Evolutionary conservation across 352 stramenopile species (phyloP), one percentile per base, ranked within the genome.

Genomic region (Thalassiosira exigua): DNA sequence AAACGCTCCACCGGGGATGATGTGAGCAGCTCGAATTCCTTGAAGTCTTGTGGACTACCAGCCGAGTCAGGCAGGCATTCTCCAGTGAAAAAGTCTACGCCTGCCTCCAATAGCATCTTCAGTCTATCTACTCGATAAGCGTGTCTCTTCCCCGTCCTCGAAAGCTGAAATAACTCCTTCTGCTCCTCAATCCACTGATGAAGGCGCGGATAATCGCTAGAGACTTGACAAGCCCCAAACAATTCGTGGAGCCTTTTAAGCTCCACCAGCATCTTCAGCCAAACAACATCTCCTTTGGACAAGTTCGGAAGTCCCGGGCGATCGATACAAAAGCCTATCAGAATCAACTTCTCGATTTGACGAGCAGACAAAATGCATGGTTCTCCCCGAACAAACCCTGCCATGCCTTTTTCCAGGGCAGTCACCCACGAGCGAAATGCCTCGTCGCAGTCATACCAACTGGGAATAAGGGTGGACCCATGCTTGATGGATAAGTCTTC

Each of bases 281-380:
- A 83, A 32, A 79, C 67, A 2, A 83, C 68, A 62, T 83, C 75
- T n/a, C 66, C 65, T 27, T 39, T 53, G 9, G 59, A 78, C 14
- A 83, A 67, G 27, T 83, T 78, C 4, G 74, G 59, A 27, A 82
- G 41, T 24, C 65, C 44, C 30, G 64, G 57, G 29, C 75, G 75
- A 39, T 83, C 75, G 26, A 30, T 69, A 29, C 67, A 83, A 58
- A 83, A 83, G 26, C 75, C 75, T 67, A 83, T 69, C 29, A 83
- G 39, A 24, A 79, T 79, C 26, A 83, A 50, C 44, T 56, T 75
- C 69, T 83, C 75, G 52, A 83, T 83, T 42, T 83, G 75, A 19
- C 50, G 39, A 21, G 22, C 61, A 29, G 75, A 83, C 14, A 83
- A 32, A 1, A 74, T 67, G 59, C 75, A 83, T 1, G 61, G 30